A percentile compares a stretch with the other conserved stretches of the same genome.
These are phyloP conservation scores for Escallonia rubra DNA, from an alignment of 129 eudicot genomes.

Conservation along the genomic window DNA sequence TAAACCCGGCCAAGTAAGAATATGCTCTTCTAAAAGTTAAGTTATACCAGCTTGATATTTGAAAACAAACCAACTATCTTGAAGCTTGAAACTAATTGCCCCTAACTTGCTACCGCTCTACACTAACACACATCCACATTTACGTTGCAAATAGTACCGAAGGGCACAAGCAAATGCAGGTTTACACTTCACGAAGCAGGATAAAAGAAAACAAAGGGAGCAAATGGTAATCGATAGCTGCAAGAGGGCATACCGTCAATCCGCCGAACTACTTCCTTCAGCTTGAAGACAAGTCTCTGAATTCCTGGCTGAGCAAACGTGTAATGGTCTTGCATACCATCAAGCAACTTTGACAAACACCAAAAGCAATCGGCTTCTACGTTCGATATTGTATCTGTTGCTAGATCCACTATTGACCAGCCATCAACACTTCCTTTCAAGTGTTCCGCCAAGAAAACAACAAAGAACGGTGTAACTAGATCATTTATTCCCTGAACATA, in stretches of 20 bases:
- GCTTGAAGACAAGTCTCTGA: slow-evolving; percentile 92
- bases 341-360: slow-evolving; percentile 93
- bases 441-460: slow-evolving; percentile 88
- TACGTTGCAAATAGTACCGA: no score
- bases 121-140: no score
- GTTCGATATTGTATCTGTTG: slow-evolving; percentile 51
- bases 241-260: slow-evolving; percentile 62
- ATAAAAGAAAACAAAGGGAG: neutral
- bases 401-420: slow-evolving; percentile 61
- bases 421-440: slow-evolving; percentile 68
- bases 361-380: slow-evolving; percentile 95
- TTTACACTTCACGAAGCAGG: no score
- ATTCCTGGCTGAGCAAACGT: slow-evolving; percentile 99
- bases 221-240: neutral
- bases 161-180: no score
- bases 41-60: no score
- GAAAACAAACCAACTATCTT: no score
- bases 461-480: slow-evolving; percentile 86
- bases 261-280: slow-evolving; percentile 89
- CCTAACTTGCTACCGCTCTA: no score
- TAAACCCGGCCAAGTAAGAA: no score
- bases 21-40: no score
- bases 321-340: slow-evolving; percentile 98
- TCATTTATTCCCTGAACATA: slow-evolving; percentile 98
- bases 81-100: no score